phyloP scores from a whole-genome alignment of 352 stramenopile species.

The Phytopythium aichiense region DNA sequence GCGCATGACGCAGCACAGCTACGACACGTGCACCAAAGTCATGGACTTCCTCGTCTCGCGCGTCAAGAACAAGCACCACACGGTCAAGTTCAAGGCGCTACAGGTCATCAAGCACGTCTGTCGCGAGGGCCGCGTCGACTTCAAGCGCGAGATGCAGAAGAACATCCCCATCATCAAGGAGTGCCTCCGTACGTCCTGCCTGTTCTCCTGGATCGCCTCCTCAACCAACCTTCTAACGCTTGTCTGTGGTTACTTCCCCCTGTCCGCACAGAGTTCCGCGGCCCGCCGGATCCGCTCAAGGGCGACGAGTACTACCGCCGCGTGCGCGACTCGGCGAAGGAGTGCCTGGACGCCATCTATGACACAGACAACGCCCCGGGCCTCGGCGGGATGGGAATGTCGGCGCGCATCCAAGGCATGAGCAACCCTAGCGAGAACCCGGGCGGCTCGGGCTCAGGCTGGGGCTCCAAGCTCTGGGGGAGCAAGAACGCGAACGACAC shows the following conservation, averaged over 20 bases:
- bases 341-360: conserved; percentile 94
- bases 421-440: conserved; percentile 54
- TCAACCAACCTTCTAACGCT: no score
- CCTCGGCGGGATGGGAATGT: conserved; percentile 72
- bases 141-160: conserved; percentile 91
- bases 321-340: conserved; percentile 91
- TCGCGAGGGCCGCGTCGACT: conserved; percentile 84
- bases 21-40: conserved; percentile 88
- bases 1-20: conserved; percentile 90
- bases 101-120: conserved; percentile 93
- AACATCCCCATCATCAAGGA: conserved; percentile 92
- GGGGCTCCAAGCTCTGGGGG: conserved; percentile 68
- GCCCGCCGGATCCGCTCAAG: conserved; percentile 90
- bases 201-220: neutral
- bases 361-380: conserved; percentile 74
- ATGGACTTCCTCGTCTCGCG: conserved; percentile 89
- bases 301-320: conserved; percentile 93
- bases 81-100: conserved; percentile 94
- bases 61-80: conserved; percentile 94
- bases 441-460: conserved; percentile 38
- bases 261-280: conserved; percentile 73
- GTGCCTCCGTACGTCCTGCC: conserved; percentile 65
- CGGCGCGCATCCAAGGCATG: conserved; percentile 75
- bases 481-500: conserved; percentile 61
- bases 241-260: no score